A percentile compares a stretch with the other conserved stretches of the same genome.
phyloP scores from a whole-genome alignment of 805 yeast genomes.

The Priceomyces medius region DNA sequence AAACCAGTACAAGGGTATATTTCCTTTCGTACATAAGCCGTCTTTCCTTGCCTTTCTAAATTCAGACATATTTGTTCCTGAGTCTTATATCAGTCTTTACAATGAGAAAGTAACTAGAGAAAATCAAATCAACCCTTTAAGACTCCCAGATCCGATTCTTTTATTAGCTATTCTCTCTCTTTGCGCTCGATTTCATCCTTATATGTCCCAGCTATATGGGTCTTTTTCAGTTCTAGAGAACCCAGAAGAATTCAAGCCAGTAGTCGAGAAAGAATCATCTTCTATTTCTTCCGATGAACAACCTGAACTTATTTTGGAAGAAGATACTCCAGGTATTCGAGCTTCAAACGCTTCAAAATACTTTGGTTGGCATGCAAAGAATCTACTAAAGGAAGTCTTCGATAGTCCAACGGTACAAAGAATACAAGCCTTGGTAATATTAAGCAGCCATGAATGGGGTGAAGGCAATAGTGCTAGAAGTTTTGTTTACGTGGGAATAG shows the following conservation, averaged over 20 bases:
- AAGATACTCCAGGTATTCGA: conserved; percentile 5
- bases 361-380: conserved; percentile 40
- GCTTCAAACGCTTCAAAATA: conserved; percentile 35
- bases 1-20: conserved; percentile 26
- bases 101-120: conserved; percentile 13
- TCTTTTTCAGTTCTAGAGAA: conserved; percentile 30
- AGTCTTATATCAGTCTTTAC: conserved; percentile 17
- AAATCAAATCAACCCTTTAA: conserved; percentile 11
- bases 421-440: conserved; percentile 35
- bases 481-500: conserved; percentile 37
- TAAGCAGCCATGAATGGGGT: conserved; percentile 44
- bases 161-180: conserved; percentile 35
- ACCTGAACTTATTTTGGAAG: not conserved
- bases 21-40: conserved; percentile 24
- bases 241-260: conserved; percentile 27
- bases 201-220: conserved; percentile 29
- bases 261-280: not conserved
- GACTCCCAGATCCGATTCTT: conserved; percentile 28
- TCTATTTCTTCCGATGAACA: not conserved
- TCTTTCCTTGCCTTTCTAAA: conserved; percentile 18
- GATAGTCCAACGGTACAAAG: conserved; percentile 39
- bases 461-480: conserved; percentile 37
- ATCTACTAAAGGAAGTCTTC: conserved; percentile 28
- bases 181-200: conserved; percentile 34
- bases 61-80: conserved; percentile 19